Percentiles rank a stretch among this genome's conserved stretches.
Evolutionary conservation across 768 basidiomycete genomes (phyloP).

Genomic region (Mycena maculata): DNA sequence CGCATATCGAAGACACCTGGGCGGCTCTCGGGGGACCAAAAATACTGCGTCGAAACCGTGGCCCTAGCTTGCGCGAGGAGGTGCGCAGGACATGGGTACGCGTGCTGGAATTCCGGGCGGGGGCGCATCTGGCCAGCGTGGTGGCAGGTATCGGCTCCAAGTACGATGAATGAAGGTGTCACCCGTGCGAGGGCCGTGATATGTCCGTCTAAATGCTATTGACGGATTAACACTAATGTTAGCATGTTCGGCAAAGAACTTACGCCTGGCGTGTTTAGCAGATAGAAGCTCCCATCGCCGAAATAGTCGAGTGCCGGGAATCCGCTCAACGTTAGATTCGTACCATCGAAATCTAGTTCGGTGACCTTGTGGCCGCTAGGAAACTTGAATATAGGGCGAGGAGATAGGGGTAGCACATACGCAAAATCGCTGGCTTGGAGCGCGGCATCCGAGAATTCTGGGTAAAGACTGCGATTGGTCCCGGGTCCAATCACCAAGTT

Average conservation of each 20-base stretch:
- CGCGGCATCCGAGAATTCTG: constrained; percentile 7
- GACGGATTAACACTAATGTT: neutral
- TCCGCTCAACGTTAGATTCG: constrained; percentile 15
- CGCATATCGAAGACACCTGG: neutral
- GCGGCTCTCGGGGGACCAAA: neutral
- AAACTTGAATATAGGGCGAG: neutral
- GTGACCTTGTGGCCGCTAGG: constrained; percentile 16
- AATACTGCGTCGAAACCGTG: neutral
- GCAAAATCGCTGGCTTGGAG: constrained; percentile 27
- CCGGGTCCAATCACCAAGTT: constrained; percentile 22
- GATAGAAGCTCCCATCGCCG: constrained; percentile 26
- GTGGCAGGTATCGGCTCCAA: neutral
- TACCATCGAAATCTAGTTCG: neutral
- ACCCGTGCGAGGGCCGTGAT: constrained; percentile 27
- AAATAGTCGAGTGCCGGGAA: constrained; percentile 14
- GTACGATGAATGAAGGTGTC: constrained; percentile 22
- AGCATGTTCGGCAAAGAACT: neutral
- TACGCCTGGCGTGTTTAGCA: constrained; percentile 27
- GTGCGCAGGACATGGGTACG: constrained; percentile 1
- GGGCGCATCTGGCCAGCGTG: neutral
- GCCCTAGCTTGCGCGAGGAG: neutral
- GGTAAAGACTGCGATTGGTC: constrained; percentile 12
- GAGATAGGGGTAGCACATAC: neutral
- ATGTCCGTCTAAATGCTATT: constrained; percentile 26
- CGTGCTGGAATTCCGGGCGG: neutral